Base-by-base conservation (phyloP, 768 basidiomycete genomes). In the Melanogaster broomeanus region DNA sequence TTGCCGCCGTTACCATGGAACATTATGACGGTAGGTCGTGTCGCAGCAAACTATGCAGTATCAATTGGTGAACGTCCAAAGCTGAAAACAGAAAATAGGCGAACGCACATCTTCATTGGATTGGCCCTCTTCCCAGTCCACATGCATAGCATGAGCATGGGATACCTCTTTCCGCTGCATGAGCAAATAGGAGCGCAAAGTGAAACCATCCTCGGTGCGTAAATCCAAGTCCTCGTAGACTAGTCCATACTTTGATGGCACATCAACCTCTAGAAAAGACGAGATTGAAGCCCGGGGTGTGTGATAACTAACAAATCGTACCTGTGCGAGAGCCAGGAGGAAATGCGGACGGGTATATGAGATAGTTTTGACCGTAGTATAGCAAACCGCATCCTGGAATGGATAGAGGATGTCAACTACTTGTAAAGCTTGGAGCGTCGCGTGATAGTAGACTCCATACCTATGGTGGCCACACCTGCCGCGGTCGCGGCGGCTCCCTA, bases 1-100 rank as follows among this genome's bases (percentile, higher is more conserved):
- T 92, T 93, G 13, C 90, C 90, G 0, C 84, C 89, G 60, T 91
- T 91, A 7, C 96, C 96, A 60, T 98, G 95, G 49, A 97, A 93
- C 84, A 98, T 90, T 44, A 98, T 68, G 2, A 98, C 77, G 0
- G 93, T 97, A 2, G 96, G 96, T 15, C 93, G 77, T 39, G 65
- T 67, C 0, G 73, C 64, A 15, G 76, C 73, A 53, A 76, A 77
- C 78, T 78, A 42, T 21, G 2, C 16, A 22, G 21, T 2, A 16
- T 22, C 1, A 0, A 27, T 16, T 10, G 35, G 19, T 45, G 12
- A 51, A 43, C 19, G 24, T 43, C 16, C 25, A 24, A 28, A 27
- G 13, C n/a, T 13, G 15, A 28, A 43, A 5, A 11, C 27, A 28
- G 41, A 46, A 28, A 42, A 16, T 18, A 38, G n/a, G 7, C 19